phyloP scores from a whole-genome alignment of 495 filamentous ascomycete species.

The Lophiotrema nucula region DNA sequence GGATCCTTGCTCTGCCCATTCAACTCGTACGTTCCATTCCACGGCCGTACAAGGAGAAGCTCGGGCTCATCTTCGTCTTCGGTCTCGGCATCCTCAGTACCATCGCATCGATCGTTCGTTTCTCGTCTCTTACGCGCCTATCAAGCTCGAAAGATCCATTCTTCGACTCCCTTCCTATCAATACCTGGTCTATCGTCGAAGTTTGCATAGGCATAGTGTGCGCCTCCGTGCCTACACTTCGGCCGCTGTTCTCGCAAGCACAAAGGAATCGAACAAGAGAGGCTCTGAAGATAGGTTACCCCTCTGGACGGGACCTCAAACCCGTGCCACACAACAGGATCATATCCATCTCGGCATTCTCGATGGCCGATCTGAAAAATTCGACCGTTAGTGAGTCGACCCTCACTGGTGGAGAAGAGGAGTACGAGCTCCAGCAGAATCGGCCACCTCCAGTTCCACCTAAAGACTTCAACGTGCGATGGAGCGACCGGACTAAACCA shows the following conservation, averaged over 20 bases:
- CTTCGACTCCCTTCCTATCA: conserved; percentile 42
- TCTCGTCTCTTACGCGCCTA: conserved; percentile 42
- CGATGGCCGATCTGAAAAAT: neutral
- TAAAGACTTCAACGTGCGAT: too few relatives aligned
- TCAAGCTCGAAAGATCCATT: conserved; percentile 22
- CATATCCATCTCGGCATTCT: neutral
- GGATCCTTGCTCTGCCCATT: conserved; percentile 53
- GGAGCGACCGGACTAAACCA: too few relatives aligned
- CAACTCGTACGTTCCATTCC: conserved; percentile 46
- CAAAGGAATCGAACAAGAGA: conserved; percentile 42
- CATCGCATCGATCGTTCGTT: conserved; percentile 45
- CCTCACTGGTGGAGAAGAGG: neutral
- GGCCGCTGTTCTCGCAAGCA: conserved; percentile 42
- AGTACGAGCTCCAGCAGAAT: neutral
- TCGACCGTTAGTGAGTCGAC: neutral
- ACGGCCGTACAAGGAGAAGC: conserved; percentile 46
- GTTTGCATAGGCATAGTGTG: conserved; percentile 49
- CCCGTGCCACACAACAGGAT: too few relatives aligned
- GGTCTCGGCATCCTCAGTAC: conserved; percentile 49
- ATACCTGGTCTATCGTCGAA: conserved; percentile 51
- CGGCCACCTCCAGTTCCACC: neutral
- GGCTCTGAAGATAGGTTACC: neutral
- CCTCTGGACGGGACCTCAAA: too few relatives aligned
- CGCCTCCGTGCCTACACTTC: conserved; percentile 44
- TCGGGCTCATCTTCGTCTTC: conserved; percentile 50